These are phyloP conservation scores for Pluteus cervinus DNA, from an alignment of 768 basidiomycete species.

Conservation along the genomic window DNA sequence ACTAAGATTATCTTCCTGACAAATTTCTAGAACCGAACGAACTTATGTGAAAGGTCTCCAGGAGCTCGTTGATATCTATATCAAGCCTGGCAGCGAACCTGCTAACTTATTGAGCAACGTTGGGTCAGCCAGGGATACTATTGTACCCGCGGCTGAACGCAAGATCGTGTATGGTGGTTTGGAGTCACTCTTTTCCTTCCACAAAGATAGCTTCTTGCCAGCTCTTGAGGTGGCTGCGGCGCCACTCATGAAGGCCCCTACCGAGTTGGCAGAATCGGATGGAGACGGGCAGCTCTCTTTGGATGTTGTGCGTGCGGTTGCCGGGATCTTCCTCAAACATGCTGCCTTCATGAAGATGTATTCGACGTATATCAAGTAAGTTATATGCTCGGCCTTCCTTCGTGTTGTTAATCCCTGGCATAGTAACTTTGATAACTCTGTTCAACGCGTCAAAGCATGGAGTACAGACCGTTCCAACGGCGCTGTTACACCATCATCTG, in stretches of 20 bases:
- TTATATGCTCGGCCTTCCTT: slow-evolving; percentile 1
- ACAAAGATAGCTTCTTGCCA: slow-evolving; percentile 88
- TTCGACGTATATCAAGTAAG: slow-evolving; percentile 93
- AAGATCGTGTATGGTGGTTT: slow-evolving; percentile 90
- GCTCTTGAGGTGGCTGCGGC: slow-evolving; percentile 76
- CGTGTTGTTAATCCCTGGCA: slow-evolving; percentile 10
- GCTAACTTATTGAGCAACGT: slow-evolving; percentile 68
- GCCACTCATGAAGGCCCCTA: slow-evolving; percentile 49
- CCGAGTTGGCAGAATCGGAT: slow-evolving; percentile 47
- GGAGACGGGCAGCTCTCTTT: slow-evolving; percentile 69
- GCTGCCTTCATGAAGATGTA: slow-evolving; percentile 99
- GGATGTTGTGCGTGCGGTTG: slow-evolving; percentile 73
- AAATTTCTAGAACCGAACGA: slow-evolving; percentile 68
- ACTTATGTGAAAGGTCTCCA: slow-evolving; percentile 93
- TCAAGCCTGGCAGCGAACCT: slow-evolving; percentile 72
- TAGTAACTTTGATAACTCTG: slow-evolving; percentile 92
- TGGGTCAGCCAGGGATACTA: slow-evolving; percentile 71
- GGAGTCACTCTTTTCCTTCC: slow-evolving; percentile 87
- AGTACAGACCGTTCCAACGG: slow-evolving; percentile 46
- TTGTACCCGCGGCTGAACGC: slow-evolving; percentile 81
- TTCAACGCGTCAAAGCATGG: slow-evolving; percentile 87
- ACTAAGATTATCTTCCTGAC: slow-evolving; percentile 11
- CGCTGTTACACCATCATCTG: slow-evolving; percentile 31
- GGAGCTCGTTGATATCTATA: slow-evolving; percentile 93
- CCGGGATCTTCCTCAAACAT: slow-evolving; percentile 86